phyloP scores from a whole-genome alignment of 2,329 filamentous ascomycete species.

The Trichoderma guizhouense region DNA sequence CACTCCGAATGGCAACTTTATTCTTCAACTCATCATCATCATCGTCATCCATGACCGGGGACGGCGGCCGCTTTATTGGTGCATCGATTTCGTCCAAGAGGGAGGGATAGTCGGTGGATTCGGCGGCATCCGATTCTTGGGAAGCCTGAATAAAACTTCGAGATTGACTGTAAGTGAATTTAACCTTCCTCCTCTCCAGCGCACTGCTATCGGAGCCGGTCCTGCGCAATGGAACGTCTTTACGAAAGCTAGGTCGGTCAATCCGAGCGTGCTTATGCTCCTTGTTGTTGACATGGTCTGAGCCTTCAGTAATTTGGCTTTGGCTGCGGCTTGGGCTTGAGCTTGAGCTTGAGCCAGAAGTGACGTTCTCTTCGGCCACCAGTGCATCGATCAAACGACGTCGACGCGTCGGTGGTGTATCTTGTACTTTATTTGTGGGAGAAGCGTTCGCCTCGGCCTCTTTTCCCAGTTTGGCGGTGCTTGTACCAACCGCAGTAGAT shows the following conservation, averaged over 20 bases:
- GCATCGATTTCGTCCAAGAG: slow-evolving; percentile 23
- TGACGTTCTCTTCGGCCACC: not conserved
- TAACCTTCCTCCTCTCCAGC: slow-evolving; percentile 32
- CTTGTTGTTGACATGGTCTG: not conserved
- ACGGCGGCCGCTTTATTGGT: slow-evolving; percentile 24
- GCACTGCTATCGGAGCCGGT: slow-evolving; percentile 27
- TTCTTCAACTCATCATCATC: slow-evolving; percentile 36
- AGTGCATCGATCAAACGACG: slow-evolving; percentile 19
- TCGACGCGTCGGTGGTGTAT: slow-evolving; percentile 8
- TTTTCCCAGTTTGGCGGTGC: not conserved
- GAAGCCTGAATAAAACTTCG: slow-evolving; percentile 31
- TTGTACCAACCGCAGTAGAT: no score
- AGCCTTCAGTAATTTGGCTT: not conserved
- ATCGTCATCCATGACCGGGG: slow-evolving; percentile 28
- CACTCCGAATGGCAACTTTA: slow-evolving; percentile 55
- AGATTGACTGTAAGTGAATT: slow-evolving; percentile 36
- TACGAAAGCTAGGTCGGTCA: slow-evolving; percentile 14
- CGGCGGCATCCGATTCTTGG: slow-evolving; percentile 26
- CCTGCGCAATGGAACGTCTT: slow-evolving; percentile 23
- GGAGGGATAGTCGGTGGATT: slow-evolving; percentile 11
- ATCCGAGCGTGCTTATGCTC: slow-evolving; percentile 6
- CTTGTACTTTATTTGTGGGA: not conserved
- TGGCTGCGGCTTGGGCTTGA: not conserved
- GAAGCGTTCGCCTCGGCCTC: not conserved
- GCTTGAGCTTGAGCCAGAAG: not conserved